Base-by-base conservation (phyloP, 2,329 filamentous ascomycete genomes). In the Talaromyces sp. region DNA sequence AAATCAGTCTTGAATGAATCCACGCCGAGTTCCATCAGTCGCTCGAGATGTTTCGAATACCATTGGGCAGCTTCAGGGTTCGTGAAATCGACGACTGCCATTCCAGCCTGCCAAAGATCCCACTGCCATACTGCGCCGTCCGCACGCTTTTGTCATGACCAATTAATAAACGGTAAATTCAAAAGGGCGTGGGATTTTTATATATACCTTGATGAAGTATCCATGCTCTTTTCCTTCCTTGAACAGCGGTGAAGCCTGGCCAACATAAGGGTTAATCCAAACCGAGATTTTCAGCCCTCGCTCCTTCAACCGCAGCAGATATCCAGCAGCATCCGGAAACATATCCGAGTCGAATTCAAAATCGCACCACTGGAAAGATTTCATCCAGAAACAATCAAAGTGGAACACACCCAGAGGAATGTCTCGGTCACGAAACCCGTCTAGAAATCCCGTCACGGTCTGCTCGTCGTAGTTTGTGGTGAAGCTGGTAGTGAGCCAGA, bases 341-440 rank as follows among this genome's bases (percentile, higher is more conserved):
- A 83, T 83, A 53, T 86, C 83, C 1, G 81, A 76, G 67, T 88
- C 86, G 74, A 90, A 91, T 55, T 85, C 80, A 64, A 91, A 90
- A 71, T 90, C 88, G 61, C 87, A 89, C 88, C 88, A 90, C 59
- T 85, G 84, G 69, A 89, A 90, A 1, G 85, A 85, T 63, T 86
- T 86, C 80, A 91, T 86, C 88, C 88, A 91, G 80, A 90, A 90
- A 72, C 86, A 89, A 70, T 91, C 88, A 64, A 88, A 90, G 71
- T 91, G 88, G 73, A 91, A 90, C 3, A 89, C 87, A 46, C 87
- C 84, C 2, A 91, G 81, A 0, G 86, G 84, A 21, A 87, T 88
- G 52, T 83, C 81, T 1, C 86, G 82, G 55, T 82, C 77, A 62
- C 80, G 81, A 84, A 90, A 90, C 11, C 87, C 87, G 65, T 88